A percentile compares a stretch with the other conserved stretches of the same genome.
These are phyloP conservation scores for Epichloe brachyelytri DNA, from an alignment of 2,329 filamentous ascomycete genomes.

Conservation along the genomic window DNA sequence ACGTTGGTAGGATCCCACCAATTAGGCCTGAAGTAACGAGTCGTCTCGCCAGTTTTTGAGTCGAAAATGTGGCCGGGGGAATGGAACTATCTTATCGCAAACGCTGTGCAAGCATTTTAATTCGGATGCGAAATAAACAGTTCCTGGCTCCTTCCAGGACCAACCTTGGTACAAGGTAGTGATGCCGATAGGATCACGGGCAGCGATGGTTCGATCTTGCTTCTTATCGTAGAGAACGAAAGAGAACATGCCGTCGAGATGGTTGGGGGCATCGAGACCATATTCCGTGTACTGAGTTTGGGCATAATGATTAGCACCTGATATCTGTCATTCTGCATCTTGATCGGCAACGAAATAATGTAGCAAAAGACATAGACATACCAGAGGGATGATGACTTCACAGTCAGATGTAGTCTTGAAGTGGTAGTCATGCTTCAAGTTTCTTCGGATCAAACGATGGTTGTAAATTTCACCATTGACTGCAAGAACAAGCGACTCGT, in stretches of 20 bases:
- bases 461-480: slow-evolving; percentile 99
- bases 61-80: slow-evolving; percentile 92
- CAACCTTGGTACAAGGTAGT: slow-evolving; percentile 96
- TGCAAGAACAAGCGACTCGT: slow-evolving; percentile 76
- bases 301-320: background rate
- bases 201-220: slow-evolving; percentile 82
- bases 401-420: slow-evolving; percentile 99
- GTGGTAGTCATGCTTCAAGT: slow-evolving; percentile 69
- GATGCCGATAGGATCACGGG: slow-evolving; percentile 91
- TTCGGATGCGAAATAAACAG: slow-evolving; percentile 94
- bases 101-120: slow-evolving; percentile 86
- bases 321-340: background rate
- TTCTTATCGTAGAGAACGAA: slow-evolving; percentile 97
- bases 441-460: slow-evolving; percentile 87
- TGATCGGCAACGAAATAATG: background rate
- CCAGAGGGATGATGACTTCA: slow-evolving; percentile 95
- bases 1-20: slow-evolving; percentile 82
- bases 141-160: slow-evolving; percentile 66
- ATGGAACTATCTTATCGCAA: slow-evolving; percentile 88
- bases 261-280: slow-evolving; percentile 81
- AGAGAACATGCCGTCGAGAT: slow-evolving; percentile 98
- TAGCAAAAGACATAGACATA: slow-evolving; percentile 30
- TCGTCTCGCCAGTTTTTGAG: slow-evolving; percentile 75
- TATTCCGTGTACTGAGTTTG: slow-evolving; percentile 68
- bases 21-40: slow-evolving; percentile 77